Base-by-base conservation (phyloP, 331 rosid genomes). In the Saraca asoca region DNA sequence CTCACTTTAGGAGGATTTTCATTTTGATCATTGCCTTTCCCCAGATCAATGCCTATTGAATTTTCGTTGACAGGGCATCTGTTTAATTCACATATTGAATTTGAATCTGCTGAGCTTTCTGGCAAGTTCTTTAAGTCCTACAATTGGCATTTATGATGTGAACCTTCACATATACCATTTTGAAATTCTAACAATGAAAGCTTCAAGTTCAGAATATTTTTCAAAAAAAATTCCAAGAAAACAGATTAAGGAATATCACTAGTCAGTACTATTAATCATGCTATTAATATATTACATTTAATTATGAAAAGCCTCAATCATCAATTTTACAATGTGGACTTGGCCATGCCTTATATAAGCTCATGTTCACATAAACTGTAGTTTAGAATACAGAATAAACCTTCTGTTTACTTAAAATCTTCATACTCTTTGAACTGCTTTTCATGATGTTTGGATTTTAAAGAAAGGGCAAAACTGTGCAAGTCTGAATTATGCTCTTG, bases 61-160 rank as follows among this genome's bases (percentile, higher is more conserved):
- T 69, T 71, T 46, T 41, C 70, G 31, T 50, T 15, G 39, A 17
- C 69, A 5, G 73, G 37, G 46, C 35, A 33, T 46, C 49, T 18
- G 12, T 16, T 48, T 48, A 48, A 48, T 42, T 41, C 76, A 49
- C 49, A 70, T 69, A 13, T 49, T 5, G 44, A 35, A 33, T 44
- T 49, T 5, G 44, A 35, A 33, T 44, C 68, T 34, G 9, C 35
- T 12, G 50, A 41, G 58, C 51, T 63, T 38, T 79, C 50, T n/a
- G 16, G 42, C 13, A 61, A 18, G 24, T 65, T 57, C 69, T 62
- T 42, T 41, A 2, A 20, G 50, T 76, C 68, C 81, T 69, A 75
- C 48, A 70, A 17, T 50, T 59, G 46, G 52, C 55, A 74, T 44
- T 71, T 20, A 29, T 48, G 18, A 44, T 66, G 49, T 37, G 62